phyloP scores from a whole-genome alignment of 2,329 filamentous ascomycete genomes.

The Tothia fuscella region DNA sequence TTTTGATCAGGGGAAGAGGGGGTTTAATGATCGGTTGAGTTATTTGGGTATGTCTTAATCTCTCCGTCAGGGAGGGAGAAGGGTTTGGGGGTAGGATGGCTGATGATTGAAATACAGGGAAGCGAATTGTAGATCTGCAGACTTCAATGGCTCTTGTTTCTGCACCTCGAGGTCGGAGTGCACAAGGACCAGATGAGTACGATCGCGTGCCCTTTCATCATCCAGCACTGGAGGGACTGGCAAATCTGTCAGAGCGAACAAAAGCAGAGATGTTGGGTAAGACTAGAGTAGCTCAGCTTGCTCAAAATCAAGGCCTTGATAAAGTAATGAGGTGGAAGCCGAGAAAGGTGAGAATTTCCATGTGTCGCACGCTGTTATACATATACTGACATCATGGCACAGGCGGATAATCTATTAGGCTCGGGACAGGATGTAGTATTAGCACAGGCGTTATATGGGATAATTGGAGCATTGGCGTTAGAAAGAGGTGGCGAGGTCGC shows the following conservation, averaged over 20 bases:
- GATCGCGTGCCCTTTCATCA: constrained; percentile 57
- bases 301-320: constrained; percentile 55
- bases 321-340: constrained; percentile 83
- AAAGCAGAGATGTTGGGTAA: constrained; percentile 53
- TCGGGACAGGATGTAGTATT: constrained; percentile 69
- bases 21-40: constrained; percentile 89
- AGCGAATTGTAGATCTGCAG: constrained; percentile 52
- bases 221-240: constrained; percentile 57
- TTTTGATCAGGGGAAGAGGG: constrained; percentile 87
- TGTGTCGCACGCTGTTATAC: constrained; percentile 9
- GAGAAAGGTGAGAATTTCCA: constrained; percentile 48
- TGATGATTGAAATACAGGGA: constrained; percentile 33
- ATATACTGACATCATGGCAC: constrained; percentile 9
- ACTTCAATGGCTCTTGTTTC: constrained; percentile 50
- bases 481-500: constrained; percentile 74
- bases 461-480: constrained; percentile 80
- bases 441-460: constrained; percentile 66
- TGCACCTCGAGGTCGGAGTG: constrained; percentile 22
- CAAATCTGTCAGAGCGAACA: constrained; percentile 53
- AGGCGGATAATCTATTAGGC: constrained; percentile 54
- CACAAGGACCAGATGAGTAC: constrained; percentile 20
- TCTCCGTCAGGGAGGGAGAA: constrained; percentile 14
- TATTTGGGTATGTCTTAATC: constrained; percentile 54
- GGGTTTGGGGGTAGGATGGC: constrained; percentile 7
- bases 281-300: constrained; percentile 55